Base-by-base conservation (phyloP, 2,329 filamentous ascomycete genomes). In the Colletotrichum trifolii region DNA sequence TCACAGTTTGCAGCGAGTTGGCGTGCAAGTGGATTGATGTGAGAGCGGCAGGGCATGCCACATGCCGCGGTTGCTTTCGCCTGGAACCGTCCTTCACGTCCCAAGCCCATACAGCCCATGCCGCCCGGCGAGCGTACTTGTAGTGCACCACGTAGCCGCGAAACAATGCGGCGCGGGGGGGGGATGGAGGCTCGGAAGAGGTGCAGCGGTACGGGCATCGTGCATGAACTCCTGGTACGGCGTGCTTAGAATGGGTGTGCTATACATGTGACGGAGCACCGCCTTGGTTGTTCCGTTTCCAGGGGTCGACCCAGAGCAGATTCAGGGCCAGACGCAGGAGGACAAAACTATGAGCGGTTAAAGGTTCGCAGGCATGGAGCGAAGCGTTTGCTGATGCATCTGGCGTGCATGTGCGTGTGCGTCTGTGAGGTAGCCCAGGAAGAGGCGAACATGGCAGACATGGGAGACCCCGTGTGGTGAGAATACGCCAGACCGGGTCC, bases 161-260 rank as follows among this genome's bases (percentile, higher is more conserved):
- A 65, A 62, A 56, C 35, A 55, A 45, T n/a, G 38, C 62, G 52
- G 52, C 36, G 57, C n/a, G n/a, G n/a, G 58, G 40, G 55, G 40
- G 39, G 34, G 39, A 2, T 56, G 39, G 33, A 65, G 47, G 40
- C 50, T 65, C 52, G 46, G 50, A 46, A 52, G 45, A 42, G 50
- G 39, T n/a, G 56, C 49, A 39, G 61, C 61, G 56, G 56, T 55
- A 49, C 58, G 62, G 62, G 58, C 62, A 65, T 62, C 62, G 62
- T 67, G 66, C 66, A 67, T 67, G 66, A 67, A 66, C 66, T 66
- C 57, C 66, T 67, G 62, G 56, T 64, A 66, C 62, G 43, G 57
- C 66, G 63, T 62, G 62, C 46, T 46, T 47, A 52, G 52, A 53
- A 67, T 35, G 56, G 55, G 35, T 45, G 57, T 61, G 45, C 15